Conservation (phyloP, 2,329 filamentous ascomycete species). For the Apiospora rasikravindrae region DNA sequence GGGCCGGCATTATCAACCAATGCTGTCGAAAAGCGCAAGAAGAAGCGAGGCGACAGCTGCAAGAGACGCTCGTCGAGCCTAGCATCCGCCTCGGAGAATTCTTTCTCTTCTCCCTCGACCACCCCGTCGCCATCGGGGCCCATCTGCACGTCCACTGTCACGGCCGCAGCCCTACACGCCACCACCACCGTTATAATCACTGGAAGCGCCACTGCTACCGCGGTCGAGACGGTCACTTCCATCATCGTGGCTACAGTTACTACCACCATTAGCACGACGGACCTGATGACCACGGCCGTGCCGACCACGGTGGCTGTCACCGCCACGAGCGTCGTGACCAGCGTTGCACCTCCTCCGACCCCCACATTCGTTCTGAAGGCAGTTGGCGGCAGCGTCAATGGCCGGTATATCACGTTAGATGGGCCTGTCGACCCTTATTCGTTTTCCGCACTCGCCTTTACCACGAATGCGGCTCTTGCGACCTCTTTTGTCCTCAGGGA, state of each 20-base stretch:
- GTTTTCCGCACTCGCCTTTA: too few relatives aligned
- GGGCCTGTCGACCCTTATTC: too few relatives aligned
- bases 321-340: slow-evolving; percentile 5
- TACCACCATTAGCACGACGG: neutral
- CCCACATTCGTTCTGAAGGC: neutral
- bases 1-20: too few relatives aligned
- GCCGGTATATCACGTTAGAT: too few relatives aligned
- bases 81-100: neutral
- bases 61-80: neutral
- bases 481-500: too few relatives aligned
- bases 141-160: slow-evolving; percentile 4
- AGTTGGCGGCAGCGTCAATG: neutral
- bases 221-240: slow-evolving; percentile 3
- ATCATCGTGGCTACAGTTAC: neutral
- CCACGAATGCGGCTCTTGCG: too few relatives aligned
- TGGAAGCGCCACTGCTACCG: neutral
- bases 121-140: neutral
- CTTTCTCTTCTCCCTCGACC: neutral
- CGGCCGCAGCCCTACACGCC: neutral
- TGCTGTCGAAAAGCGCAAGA: neutral
- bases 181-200: slow-evolving; percentile 7
- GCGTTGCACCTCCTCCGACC: neutral
- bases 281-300: neutral
- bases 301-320: slow-evolving; percentile 10
- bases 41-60: neutral